phyloP scores from a whole-genome alignment of 1,284 basidiomycete species.

The Schizophyllum commune region DNA sequence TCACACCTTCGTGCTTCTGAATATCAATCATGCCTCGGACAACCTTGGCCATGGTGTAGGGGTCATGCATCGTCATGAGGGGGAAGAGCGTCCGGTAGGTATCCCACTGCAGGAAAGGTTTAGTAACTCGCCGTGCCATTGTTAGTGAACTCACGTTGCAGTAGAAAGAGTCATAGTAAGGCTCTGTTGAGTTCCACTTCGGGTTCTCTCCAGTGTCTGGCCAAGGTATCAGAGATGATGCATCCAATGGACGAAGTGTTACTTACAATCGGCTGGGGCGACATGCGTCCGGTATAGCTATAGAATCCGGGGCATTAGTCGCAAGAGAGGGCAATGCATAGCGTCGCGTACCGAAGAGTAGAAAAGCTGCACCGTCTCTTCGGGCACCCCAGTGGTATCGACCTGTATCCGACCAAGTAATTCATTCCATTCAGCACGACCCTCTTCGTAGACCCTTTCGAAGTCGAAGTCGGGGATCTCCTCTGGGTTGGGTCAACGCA shows the following conservation, averaged over 20 bases:
- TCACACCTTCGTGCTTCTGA: slow-evolving; percentile 60
- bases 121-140: not conserved
- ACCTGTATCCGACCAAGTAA: slow-evolving; percentile 47
- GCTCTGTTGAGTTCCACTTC: slow-evolving; percentile 54
- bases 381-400: slow-evolving; percentile 37
- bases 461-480: slow-evolving; percentile 59
- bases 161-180: slow-evolving; percentile 63
- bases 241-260: not conserved
- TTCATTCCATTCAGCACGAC: slow-evolving; percentile 47
- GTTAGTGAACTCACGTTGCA: slow-evolving; percentile 42
- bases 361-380: slow-evolving; percentile 44
- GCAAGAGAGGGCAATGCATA: not conserved
- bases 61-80: slow-evolving; percentile 55
- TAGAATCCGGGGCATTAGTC: not conserved
- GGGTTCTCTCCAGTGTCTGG: slow-evolving; percentile 66
- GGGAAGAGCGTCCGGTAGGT: slow-evolving; percentile 55
- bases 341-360: slow-evolving; percentile 44
- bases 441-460: slow-evolving; percentile 33
- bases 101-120: slow-evolving; percentile 43
- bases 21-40: slow-evolving; percentile 60
- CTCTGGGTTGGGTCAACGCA: slow-evolving; percentile 18
- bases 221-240: not conserved
- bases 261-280: slow-evolving; percentile 56
- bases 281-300: slow-evolving; percentile 61
- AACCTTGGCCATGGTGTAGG: slow-evolving; percentile 45